A percentile compares a stretch with the other conserved stretches of the same genome.
Evolutionary conservation across 1,139 yeast genomes (phyloP).

Genomic region (Taphrina pruni): DNA sequence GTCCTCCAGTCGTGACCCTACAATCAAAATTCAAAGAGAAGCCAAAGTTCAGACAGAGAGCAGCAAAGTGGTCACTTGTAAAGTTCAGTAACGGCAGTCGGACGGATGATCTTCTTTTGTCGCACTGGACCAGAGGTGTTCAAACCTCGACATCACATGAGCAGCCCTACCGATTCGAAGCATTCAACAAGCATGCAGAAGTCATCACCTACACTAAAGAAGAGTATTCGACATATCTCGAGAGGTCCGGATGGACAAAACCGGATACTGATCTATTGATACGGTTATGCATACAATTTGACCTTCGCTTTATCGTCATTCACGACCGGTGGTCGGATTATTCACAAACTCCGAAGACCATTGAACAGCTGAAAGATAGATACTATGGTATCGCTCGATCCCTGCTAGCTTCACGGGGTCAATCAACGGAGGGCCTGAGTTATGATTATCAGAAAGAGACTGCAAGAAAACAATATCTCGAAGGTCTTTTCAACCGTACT

Average conservation of each 20-base stretch:
- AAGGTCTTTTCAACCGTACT: conserved; percentile 74
- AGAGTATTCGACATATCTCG: conserved; percentile 60
- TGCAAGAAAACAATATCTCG: conserved; percentile 80
- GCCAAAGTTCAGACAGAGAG: conserved; percentile 64
- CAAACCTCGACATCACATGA: conserved; percentile 47
- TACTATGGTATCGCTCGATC: conserved; percentile 68
- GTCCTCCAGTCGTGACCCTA: conserved; percentile 76
- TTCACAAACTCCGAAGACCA: conserved; percentile 46
- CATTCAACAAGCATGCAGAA: conserved; percentile 71
- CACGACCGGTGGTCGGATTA: conserved; percentile 69
- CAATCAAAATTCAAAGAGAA: conserved; percentile 67
- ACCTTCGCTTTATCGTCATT: conserved; percentile 85
- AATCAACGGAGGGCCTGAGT: conserved; percentile 54
- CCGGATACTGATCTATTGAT: conserved; percentile 80
- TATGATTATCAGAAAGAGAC: conserved; percentile 73
- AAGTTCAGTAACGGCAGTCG: conserved; percentile 65
- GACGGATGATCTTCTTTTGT: conserved; percentile 59
- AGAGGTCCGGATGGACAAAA: conserved; percentile 65
- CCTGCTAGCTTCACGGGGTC: conserved; percentile 53
- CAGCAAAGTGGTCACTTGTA: conserved; percentile 71
- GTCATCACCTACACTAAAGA: conserved; percentile 73
- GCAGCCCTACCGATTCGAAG: conserved; percentile 72
- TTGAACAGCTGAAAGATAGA: conserved; percentile 84
- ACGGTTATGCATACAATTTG: conserved; percentile 72
- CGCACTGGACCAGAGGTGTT: conserved; percentile 84